Base-by-base conservation (phyloP, 805 yeast genomes). In the Candida loeiensis region DNA sequence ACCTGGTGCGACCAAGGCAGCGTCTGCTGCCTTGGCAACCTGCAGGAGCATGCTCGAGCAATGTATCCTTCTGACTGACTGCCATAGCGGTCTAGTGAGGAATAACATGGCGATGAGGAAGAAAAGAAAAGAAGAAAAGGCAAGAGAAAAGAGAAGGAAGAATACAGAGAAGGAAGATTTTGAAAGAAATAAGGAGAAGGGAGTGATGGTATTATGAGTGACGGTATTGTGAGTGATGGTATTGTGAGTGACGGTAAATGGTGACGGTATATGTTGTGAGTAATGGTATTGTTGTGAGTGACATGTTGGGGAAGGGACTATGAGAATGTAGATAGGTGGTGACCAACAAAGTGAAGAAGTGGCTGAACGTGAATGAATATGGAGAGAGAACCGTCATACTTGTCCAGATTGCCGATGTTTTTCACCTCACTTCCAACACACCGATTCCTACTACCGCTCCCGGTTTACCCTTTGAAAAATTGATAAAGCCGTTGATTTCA, bases 11-110 rank as follows among this genome's bases (percentile, higher is more conserved):
- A n/a, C n/a, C n/a, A n/a, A n/a, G 16, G 24, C 26, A 20, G 34
- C 18, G 16, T 28, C 34, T 15, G 31, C 33, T 3, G 34, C 28
- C 19, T 35, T 25, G 30, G 25, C 32, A 7, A 24, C 25, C 12
- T 26, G 22, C 4, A 11, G 25, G 24, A 26, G 25, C 9, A 13
- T 27, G 18, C 15, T 11, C 6, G 31, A 27, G 18, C 18, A 14
- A 17, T 27, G 31, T 4, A 27, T 13, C 17, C 31, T 15, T 14
- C 31, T 12, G 4, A 14, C 11, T 11, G 31, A 27, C 31, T 27
- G 31, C 31, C 31, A 27, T 11, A 27, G 31, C 31, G 17, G 31
- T 27, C 18, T 27, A 14, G 18, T 13, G 9, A 27, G 6, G 8
- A 17, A 13, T 16, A 27, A 4, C 31, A 27, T 27, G 16, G 17